Percentiles rank a stretch among this genome's conserved stretches.
These are phyloP conservation scores for Cytidiella melzeri DNA, from an alignment of 768 basidiomycete species.

Conservation along the genomic window DNA sequence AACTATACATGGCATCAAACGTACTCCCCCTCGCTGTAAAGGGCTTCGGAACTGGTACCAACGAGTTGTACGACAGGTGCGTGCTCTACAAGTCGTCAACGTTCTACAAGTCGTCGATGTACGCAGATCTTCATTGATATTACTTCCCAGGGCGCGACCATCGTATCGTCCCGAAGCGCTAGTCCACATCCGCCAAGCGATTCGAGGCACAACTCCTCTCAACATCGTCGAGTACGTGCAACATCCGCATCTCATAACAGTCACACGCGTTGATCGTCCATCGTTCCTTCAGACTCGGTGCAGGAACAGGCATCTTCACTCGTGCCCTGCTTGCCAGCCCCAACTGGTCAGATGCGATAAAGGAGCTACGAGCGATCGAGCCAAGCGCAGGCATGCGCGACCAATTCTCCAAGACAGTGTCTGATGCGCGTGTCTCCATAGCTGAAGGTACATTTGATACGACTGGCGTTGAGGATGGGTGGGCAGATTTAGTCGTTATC, in stretches of 20 bases:
- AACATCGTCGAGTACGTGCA: constrained; percentile 65
- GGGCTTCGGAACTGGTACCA: constrained; percentile 79
- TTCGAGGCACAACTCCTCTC: constrained; percentile 34
- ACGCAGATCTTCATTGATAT: too few species aligned
- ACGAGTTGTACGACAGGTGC: constrained; percentile 74
- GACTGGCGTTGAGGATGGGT: constrained; percentile 53
- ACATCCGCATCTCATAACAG: not conserved
- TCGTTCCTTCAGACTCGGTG: constrained; percentile 50
- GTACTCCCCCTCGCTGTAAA: constrained; percentile 63
- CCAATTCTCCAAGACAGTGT: constrained; percentile 51
- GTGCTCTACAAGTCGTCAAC: constrained; percentile 5
- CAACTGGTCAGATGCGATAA: constrained; percentile 45
- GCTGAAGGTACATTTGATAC: constrained; percentile 67
- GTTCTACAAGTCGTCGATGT: too few species aligned
- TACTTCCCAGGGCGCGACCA: constrained; percentile 71
- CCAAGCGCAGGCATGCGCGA: constrained; percentile 85
- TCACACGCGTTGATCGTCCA: not conserved
- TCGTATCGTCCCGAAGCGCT: constrained; percentile 69
- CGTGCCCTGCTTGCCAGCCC: constrained; percentile 67
- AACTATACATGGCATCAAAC: constrained; percentile 28
- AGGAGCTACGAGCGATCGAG: constrained; percentile 64
- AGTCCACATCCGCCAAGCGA: constrained; percentile 47
- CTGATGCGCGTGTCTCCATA: constrained; percentile 46
- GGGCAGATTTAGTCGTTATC: constrained; percentile 74
- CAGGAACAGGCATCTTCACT: constrained; percentile 88